Base-by-base conservation (phyloP, 1,139 yeast genomes). In the Meyerozyma smithsonii region DNA sequence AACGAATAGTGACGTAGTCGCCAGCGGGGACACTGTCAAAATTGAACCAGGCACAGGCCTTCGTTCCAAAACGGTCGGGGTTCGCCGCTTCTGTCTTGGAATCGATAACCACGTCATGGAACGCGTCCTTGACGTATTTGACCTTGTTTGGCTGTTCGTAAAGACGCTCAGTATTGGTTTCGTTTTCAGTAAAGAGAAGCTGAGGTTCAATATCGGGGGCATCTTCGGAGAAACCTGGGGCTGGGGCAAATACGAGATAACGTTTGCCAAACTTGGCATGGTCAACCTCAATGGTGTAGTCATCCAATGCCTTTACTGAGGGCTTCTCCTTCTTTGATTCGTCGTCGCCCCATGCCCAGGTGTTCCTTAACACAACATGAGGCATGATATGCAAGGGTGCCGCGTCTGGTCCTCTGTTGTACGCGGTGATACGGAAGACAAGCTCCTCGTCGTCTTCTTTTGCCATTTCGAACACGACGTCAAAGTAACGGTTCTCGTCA, bases 341-440 rank as follows among this genome's bases (percentile, higher is more conserved):
- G 42, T 75, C 78, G 21, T 72, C 61, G 32, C 90, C 89, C 96
- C 97, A 90, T 14, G 84, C 70, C 97, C 97, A 90, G 21, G 95
- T 87, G 61, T 90, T 90, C 66, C 97, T 77, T 62, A 84, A 87
- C 50, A 84, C 81, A 36, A 86, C 65, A 54, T 90, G 97, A 6
- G 97, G 97, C 44, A 86, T 62, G 39, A 90, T 74, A 61, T 89
- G 96, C 46, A 90, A 67, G 2, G 96, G 96, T 19, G 96, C 96
- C 2, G 94, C 75, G 42, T 84, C 80, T 39, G 78, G 78, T 30
- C 95, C 83, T 50, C 97, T 72, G 58, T 90, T 90, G 59, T 86
- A 86, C 32, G 96, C 96, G 5, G 97, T 90, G 49, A 90, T 75
- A 56, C 96, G 72, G 65, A 90, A 89, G 57, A 77, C 73, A 49